Evolutionary conservation across 768 basidiomycete species (phyloP), one percentile per base, ranked within the genome.

Genomic region (Guyanaporus albipodus): DNA sequence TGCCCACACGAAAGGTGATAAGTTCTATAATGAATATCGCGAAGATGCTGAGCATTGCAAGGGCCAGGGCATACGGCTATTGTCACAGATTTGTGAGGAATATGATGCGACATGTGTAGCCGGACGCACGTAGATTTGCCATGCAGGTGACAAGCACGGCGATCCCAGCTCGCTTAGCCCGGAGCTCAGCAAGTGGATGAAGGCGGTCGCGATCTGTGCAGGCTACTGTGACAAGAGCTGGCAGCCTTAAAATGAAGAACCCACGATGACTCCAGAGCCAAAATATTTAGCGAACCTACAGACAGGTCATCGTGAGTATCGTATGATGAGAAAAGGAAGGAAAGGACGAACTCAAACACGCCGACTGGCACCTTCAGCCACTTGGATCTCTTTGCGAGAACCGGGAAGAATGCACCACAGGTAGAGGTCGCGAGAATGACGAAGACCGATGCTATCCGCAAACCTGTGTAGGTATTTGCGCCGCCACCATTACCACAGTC

Each of bases 1-100:
- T 85, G 0, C 94, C 95, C 74, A 86, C 83, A 44, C 94, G 82
- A 70, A 93, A 91, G 11, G 93, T 91, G 38, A 88, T 59, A 14
- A 97, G 65, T 66, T 98, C 93, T 40, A 87, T 67, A 54, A 91
- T 74, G 70, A 96, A 97, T 36, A 96, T 87, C 22, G 60, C 54
- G 62, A 91, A 94, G 28, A 96, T 83, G 58, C 89, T 84, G 34
- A 83, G 59, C 64, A 97, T 78, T 47, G 87, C 85, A 23, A 96
- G 70, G 0, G 83, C 92, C 6, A 94, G 74, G 0, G 89, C 75
- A 67, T 88, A 95, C 6, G 87, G 87, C 88, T 93, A 19, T 38
- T 33, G 32, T 38, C n/a, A 49, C 32, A 10, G 40, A 36, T 42
- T 50, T 22, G 45, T 23, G 8, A 22, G 18, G n/a, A 17, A 22